Evolutionary conservation across 179 eudicot species (phyloP).

Genomic region (Heliamphora pulchella): DNA sequence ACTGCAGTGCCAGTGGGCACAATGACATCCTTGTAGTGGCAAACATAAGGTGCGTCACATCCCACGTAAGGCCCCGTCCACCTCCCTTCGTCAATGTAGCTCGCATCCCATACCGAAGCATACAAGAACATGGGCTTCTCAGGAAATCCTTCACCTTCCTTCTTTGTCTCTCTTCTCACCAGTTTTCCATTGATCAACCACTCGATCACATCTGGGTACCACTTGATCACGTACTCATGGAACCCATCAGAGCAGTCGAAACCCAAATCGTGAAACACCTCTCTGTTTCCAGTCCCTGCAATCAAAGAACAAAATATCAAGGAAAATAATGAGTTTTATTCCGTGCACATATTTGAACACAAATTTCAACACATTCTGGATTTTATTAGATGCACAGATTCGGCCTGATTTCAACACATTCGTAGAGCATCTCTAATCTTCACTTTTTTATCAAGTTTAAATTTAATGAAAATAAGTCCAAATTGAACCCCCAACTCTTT

Average conservation of each 20-base stretch:
- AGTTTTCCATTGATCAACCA: slow-evolving; percentile 31
- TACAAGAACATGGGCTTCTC: slow-evolving; percentile 33
- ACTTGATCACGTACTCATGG: slow-evolving; percentile 32
- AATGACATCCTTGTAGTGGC: slow-evolving; percentile 25
- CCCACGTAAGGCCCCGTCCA: slow-evolving; percentile 33
- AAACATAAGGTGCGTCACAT: slow-evolving; percentile 29
- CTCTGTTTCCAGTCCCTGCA: slow-evolving; percentile 29
- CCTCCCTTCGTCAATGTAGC: slow-evolving; percentile 30
- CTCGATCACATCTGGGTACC: slow-evolving; percentile 28
- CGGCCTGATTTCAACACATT: too few species aligned
- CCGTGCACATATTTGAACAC: too few species aligned
- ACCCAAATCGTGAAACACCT: slow-evolving; percentile 28
- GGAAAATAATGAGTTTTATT: too few species aligned
- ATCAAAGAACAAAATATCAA: slow-evolving; percentile 8
- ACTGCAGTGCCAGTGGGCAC: slow-evolving; percentile 20
- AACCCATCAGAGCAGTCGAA: slow-evolving; percentile 33
- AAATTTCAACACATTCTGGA: too few species aligned
- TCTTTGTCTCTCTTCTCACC: slow-evolving; percentile 19
- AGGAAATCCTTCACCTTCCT: slow-evolving; percentile 17
- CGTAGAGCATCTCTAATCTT: too few species aligned
- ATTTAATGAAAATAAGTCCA: too few species aligned
- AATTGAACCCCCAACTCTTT: too few species aligned
- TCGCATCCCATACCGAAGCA: slow-evolving; percentile 36
- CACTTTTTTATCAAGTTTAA: too few species aligned
- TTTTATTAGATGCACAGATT: too few species aligned